These are phyloP conservation scores for Yarrowia porcina DNA, from an alignment of 805 yeast genomes.

Conservation along the genomic window DNA sequence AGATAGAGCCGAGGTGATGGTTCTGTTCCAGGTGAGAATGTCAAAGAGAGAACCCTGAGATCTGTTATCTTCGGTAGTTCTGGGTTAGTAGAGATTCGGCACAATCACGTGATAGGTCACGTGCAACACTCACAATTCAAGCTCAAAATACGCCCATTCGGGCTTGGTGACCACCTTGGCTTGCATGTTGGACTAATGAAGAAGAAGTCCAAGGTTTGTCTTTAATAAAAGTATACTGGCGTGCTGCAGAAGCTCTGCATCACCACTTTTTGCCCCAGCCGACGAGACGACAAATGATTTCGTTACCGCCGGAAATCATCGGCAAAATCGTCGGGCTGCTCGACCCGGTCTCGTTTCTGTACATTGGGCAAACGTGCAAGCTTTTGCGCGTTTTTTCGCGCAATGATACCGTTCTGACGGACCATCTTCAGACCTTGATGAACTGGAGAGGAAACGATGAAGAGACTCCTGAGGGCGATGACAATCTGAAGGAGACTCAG, in stretches of 20 bases:
- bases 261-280: neutral
- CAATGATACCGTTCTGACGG: neutral
- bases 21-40: conserved; percentile 36
- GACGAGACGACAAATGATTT: too few species aligned
- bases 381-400: neutral
- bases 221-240: too few species aligned
- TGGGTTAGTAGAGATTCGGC: neutral
- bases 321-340: conserved; percentile 17
- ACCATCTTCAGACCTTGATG: conserved; percentile 13
- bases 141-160: conserved; percentile 37
- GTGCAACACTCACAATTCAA: conserved; percentile 30
- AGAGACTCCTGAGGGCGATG: neutral
- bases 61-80: conserved; percentile 1
- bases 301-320: conserved; percentile 18
- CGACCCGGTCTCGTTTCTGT: conserved; percentile 17
- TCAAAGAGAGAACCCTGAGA: conserved; percentile 29
- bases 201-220: too few species aligned
- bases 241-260: too few species aligned
- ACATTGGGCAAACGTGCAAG: conserved; percentile 22
- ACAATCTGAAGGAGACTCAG: neutral
- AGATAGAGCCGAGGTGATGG: conserved; percentile 30
- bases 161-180: conserved; percentile 28
- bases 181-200: too few species aligned
- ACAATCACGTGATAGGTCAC: too few species aligned
- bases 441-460: conserved; percentile 12